Evolutionary conservation across 192 early-diverging fungal species (phyloP), one percentile per base, ranked within the genome.

Genomic region (Coemansia sp.): DNA sequence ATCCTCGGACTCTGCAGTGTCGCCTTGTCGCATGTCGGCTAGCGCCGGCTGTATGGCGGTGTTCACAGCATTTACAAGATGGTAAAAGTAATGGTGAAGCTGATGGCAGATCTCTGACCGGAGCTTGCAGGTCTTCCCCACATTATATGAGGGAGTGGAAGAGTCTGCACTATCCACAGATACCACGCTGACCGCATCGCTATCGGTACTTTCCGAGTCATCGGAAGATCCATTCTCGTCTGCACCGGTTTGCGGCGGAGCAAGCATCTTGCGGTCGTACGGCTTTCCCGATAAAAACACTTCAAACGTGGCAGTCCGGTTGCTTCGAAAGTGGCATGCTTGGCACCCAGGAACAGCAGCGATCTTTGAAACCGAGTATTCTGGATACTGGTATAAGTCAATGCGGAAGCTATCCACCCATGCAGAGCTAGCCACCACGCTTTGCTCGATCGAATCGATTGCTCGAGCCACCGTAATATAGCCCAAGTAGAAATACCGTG

Each of bases 31-130:
- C 7, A 34, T 10, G 28, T 47, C 12, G 23, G 21, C 20, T n/a
- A 11, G 6, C 14, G 2, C 6, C n/a, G 45, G 23, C 23, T 47
- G 18, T 47, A 76, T 38, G 11, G 45, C 32, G 12, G 52, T 15
- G 16, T 76, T 67, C 3, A 76, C 64, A 0, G 34, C 21, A 31
- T 51, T 6, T 12, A 56, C 32, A n/a, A 76, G 58, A 21, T 60
- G 58, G 37, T 65, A 60, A 42, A 65, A 62, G 44, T 66, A 76
- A 49, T 76, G 73, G 34, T 76, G 73, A 40, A 76, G 59, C 53
- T 66, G 59, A 23, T 76, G 73, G 28, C 67, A 65, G 5, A 58
- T 32, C 20, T 65, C 52, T 7, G 73, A 56, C 31, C 73, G 48
- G 48, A 21, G 37, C 54, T 63, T 62, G 39, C 73, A 76, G n/a